Base-by-base conservation (phyloP, 2,329 filamentous ascomycete genomes). In the Fusarium sp. region DNA sequence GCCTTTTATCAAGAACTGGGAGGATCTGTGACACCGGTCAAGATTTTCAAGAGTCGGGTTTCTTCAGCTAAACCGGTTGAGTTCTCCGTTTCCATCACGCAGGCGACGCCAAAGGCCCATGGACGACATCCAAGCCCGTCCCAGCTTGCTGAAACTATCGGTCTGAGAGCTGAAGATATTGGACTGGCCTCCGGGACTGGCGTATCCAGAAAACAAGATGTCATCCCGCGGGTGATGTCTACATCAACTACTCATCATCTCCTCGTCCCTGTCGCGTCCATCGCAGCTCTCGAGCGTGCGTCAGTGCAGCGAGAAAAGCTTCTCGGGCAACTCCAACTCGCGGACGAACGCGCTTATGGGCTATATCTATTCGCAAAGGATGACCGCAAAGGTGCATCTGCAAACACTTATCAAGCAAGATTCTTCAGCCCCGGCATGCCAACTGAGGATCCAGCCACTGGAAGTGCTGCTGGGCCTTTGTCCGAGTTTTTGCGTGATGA, bases 361-460 rank as follows among this genome's bases (percentile, higher is more conserved):
- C 33, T 68, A 2, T 64, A 58, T 16, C 52, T 68, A 2, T 68
- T 58, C 6, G 41, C 60, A n/a, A 57, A n/a, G 13, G 39, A 68
- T 4, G 61, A 45, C 27, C 27, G 48, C 6, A 11, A 31, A 2
- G 11, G 27, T 8, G 48, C 18, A 18, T 52, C 18, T 11, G 22
- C n/a, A 22, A 39, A 67, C 35, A 61, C 20, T 9, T 76, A 74
- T 45, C 64, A 69, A 22, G 76, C 74, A 5, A 61, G 76, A 14
- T 77, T 76, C 66, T 77, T 77, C 57, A 76, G 69, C 50, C 76
- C 73, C 1, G 73, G 73, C 13, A 77, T 77, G 73, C 67, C 70
- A 5, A 60, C 67, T 18, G 76, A 77, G 39, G 76, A 77, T 35
- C 69, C 76, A 6, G 76, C 74, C 9, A 77, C 76, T 1, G 76